Base-by-base conservation (phyloP, 2,329 filamentous ascomycete genomes). In the Annulohypoxylon truncatum region DNA sequence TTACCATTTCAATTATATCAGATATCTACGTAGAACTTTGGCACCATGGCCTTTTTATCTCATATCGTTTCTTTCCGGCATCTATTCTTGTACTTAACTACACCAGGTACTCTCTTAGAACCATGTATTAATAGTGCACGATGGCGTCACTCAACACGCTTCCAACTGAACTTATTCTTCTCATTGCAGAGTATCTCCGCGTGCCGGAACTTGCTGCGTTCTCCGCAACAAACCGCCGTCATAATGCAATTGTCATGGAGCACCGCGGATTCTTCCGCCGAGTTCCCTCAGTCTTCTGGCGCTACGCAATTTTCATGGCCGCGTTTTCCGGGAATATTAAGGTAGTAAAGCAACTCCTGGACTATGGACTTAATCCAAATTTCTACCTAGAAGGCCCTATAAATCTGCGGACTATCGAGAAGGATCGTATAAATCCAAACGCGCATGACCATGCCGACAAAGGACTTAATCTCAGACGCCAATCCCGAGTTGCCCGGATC, bases 361-460 rank as follows among this genome's bases (percentile, higher is more conserved):
- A 46, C 26, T 22, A 20, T 18, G 55, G 55, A 12, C 15, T 50
- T 7, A n/a, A 44, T 20, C 55, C 61, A n/a, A 64, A 64, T 33
- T 24, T 35, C 20, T 59, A 59, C 42, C 50, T 38, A 7, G 26
- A 18, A 26, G 59, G 51, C 22, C 44, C 33, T 46, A 20, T 50
- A 22, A 20, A 5, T 10, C 15, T 8, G 3, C 22, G 9, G 4
- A 13, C 22, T 4, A 3, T 38, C 35, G n/a, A n/a, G n/a, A n/a
- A n/a, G n/a, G n/a, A n/a, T n/a, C n/a, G n/a, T n/a, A n/a, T n/a
- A n/a, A n/a, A n/a, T n/a, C n/a, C n/a, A n/a, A n/a, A n/a, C n/a
- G n/a, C n/a, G n/a, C n/a, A n/a, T n/a, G n/a, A n/a, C n/a, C n/a
- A n/a, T n/a, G n/a, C n/a, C n/a, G n/a, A n/a, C n/a, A n/a, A n/a